Evolutionary conservation across 306 rosid species (phyloP), one percentile per base, ranked within the genome.

Genomic region (Canavalia ensiformis): DNA sequence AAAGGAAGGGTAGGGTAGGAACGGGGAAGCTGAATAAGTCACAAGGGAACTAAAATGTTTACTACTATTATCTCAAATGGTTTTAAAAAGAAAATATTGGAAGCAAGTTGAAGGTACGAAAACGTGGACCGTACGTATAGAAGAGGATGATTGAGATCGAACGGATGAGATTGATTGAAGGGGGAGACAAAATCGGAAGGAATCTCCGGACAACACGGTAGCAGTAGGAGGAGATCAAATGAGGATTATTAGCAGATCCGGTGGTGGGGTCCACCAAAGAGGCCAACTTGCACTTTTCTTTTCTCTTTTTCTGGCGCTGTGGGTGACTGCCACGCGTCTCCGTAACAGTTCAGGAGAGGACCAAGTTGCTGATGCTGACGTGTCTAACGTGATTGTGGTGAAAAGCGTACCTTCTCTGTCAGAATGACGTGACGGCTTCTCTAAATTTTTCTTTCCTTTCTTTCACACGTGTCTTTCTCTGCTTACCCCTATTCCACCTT

Each of bases 291-390:
- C 80, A 29, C 8, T 74, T 25, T 18, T 18, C 25, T 18, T 18
- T 18, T 18, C 25, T 55, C 44, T 1, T 4, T 25, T 33, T 5
- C 0, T n/a, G 0, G 0, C 39, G 54, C 1, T 8, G 33, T 10
- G 75, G 83, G 64, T 7, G 37, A 3, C 2, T 33, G 75, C 60
- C 91, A 89, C 93, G 90, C 33, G 89, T 84, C 74, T 1, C 11
- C 0, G 0, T 6, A 18, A 72, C 64, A 18, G 39, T 1, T 12
- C 5, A 0, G 0, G 30, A 13, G 2, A 30, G 60, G 29, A 76
- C 13, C 79, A 77, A 69, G 46, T 83, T 77, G 86, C 82, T 44
- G 1, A 18, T 0, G 55, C 0, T 77, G 79, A 83, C 83, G 86
- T 77, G 86, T 30, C 54, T 8, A 83, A 71, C 39, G 74, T 77